Evolutionary conservation across 805 yeast species (phyloP).

Genomic region (Suhomyces emberorum): DNA sequence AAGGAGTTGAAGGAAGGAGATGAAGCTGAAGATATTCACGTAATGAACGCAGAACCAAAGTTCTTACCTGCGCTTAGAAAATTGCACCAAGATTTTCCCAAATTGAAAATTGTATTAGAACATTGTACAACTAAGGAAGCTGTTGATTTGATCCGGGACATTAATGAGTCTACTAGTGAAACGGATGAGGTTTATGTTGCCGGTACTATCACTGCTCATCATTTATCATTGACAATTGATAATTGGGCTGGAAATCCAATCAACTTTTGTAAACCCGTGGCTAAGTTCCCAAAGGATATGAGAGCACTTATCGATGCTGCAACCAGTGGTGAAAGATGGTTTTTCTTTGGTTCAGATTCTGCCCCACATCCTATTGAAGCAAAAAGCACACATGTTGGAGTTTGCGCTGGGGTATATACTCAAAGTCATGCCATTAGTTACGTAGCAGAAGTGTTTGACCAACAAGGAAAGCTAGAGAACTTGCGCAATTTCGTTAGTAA

Average conservation of each 20-base stretch:
- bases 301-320: constrained; percentile 84
- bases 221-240: constrained; percentile 81
- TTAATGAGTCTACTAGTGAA: constrained; percentile 47
- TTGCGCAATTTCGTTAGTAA: constrained; percentile 73
- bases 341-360: constrained; percentile 95
- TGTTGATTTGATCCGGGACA: constrained; percentile 64
- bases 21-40: constrained; percentile 63
- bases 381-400: constrained; percentile 75
- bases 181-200: constrained; percentile 56
- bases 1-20: constrained; percentile 52
- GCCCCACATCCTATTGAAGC: constrained; percentile 92
- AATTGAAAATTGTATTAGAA: constrained; percentile 80
- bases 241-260: constrained; percentile 96
- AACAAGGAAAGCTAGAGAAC: constrained; percentile 57
- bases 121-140: constrained; percentile 95
- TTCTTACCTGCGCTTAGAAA: constrained; percentile 85
- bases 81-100: constrained; percentile 80
- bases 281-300: constrained; percentile 84
- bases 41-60: constrained; percentile 88
- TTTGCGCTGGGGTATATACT: constrained; percentile 97
- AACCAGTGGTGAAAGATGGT: constrained; percentile 84
- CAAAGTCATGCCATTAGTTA: constrained; percentile 81
- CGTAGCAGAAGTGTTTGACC: constrained; percentile 81
- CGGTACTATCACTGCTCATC: constrained; percentile 96
- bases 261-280: constrained; percentile 97